phyloP scores from a whole-genome alignment of 2,329 filamentous ascomycete species.

The Gyromitra esculenta region DNA sequence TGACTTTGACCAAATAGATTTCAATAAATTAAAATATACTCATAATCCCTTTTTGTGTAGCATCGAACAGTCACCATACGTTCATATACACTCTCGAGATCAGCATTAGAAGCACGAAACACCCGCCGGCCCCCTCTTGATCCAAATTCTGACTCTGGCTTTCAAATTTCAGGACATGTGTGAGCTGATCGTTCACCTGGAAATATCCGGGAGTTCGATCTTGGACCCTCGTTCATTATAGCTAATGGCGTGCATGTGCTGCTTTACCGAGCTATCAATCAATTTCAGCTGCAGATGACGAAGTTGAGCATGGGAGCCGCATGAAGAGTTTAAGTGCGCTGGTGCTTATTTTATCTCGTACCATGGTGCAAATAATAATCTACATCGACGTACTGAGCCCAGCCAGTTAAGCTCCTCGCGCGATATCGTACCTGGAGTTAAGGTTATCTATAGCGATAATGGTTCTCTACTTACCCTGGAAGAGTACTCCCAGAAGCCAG shows the following conservation, averaged over 20 bases:
- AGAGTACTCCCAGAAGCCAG: constrained; percentile 2
- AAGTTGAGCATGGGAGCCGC: constrained; percentile 32
- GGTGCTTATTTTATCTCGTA: constrained; percentile 38
- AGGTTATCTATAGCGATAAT: background rate
- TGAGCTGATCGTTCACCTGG: background rate
- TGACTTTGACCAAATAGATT: background rate
- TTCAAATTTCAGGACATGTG: background rate
- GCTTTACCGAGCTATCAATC: constrained; percentile 9
- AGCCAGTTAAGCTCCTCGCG: constrained; percentile 25
- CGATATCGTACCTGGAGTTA: constrained; percentile 1
- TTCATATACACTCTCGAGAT: constrained; percentile 8
- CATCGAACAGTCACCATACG: background rate
- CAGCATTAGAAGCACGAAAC: constrained; percentile 3
- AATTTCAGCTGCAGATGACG: constrained; percentile 20
- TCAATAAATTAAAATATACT: constrained; percentile 9
- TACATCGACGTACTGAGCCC: constrained; percentile 19
- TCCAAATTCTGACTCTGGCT: background rate
- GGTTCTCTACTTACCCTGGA: background rate
- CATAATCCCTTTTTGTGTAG: constrained; percentile 11
- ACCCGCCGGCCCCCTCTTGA: constrained; percentile 13
- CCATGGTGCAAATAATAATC: constrained; percentile 19
- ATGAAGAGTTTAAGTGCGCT: constrained; percentile 18
- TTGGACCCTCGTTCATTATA: constrained; percentile 26
- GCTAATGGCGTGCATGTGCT: background rate
- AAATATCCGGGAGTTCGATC: constrained; percentile 12